These are phyloP conservation scores for Lactifluus subvellereus DNA, from an alignment of 768 basidiomycete genomes.

Conservation along the genomic window DNA sequence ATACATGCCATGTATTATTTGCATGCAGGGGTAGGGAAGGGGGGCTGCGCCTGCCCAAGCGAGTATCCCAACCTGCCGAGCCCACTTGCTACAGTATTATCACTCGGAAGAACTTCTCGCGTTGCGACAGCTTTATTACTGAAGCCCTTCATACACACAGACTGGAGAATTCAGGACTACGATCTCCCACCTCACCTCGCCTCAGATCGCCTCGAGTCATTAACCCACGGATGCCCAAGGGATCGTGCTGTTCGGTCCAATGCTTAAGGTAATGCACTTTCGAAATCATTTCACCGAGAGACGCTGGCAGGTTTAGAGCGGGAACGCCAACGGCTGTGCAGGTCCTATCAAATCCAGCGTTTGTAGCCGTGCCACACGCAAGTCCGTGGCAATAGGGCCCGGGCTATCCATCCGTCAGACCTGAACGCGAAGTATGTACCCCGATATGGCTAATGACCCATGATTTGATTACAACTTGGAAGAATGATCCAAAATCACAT, in stretches of 20 bases:
- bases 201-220: background rate
- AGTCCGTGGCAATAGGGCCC: slow-evolving; percentile 2
- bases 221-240: background rate
- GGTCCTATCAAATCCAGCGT: background rate
- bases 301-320: background rate
- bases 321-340: background rate
- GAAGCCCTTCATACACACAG: background rate
- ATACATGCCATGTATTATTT: background rate
- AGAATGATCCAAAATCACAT: background rate
- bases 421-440: background rate
- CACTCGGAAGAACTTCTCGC: background rate
- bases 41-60: background rate
- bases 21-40: background rate
- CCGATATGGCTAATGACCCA: background rate
- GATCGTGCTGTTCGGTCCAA: background rate
- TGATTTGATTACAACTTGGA: background rate
- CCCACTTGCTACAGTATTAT: background rate
- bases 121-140: background rate
- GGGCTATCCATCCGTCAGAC: background rate
- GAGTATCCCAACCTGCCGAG: background rate
- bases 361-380: slow-evolving; percentile 6
- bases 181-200: background rate
- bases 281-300: background rate
- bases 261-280: background rate
- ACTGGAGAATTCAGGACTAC: background rate